phyloP scores from a whole-genome alignment of 495 filamentous ascomycete species.

The Daldinia loculata region DNA sequence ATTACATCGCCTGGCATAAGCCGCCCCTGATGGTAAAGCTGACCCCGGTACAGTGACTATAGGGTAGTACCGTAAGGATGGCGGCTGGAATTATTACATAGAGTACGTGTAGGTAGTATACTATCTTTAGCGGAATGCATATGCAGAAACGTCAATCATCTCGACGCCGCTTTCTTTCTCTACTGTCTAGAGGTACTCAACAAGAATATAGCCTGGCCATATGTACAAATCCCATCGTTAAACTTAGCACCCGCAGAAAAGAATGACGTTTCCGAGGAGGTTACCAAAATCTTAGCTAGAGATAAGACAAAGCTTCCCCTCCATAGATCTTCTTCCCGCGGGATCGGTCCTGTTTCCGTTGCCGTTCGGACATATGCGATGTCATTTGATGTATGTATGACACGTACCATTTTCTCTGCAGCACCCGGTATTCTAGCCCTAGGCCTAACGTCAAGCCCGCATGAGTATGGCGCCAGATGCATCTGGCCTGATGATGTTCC shows the following conservation, averaged over 20 bases:
- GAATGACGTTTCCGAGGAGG: background rate
- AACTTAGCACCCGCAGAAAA: background rate
- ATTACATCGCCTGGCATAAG: constrained; percentile 46
- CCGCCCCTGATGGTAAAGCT: constrained; percentile 37
- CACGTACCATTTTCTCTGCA: constrained; percentile 25
- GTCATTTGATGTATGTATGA: constrained; percentile 34
- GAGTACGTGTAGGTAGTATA: background rate
- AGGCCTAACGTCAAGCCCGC: constrained; percentile 7
- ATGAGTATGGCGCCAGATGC: background rate
- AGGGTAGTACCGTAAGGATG: background rate
- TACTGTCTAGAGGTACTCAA: background rate
- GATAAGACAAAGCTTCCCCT: background rate
- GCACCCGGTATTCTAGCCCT: constrained; percentile 5
- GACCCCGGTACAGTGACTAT: constrained; percentile 9
- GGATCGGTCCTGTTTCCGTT: constrained; percentile 16
- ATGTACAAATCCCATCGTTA: background rate
- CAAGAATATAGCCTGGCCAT: background rate
- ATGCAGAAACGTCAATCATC: background rate
- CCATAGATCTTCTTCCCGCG: background rate
- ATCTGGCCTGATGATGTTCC: too few species aligned
- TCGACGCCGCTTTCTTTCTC: background rate
- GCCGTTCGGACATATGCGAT: background rate
- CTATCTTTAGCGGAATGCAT: constrained; percentile 6
- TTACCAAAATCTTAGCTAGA: background rate
- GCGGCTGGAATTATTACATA: background rate